These are phyloP conservation scores for Zasmidium cellare DNA, from an alignment of 2,329 filamentous ascomycete species.

Conservation along the genomic window DNA sequence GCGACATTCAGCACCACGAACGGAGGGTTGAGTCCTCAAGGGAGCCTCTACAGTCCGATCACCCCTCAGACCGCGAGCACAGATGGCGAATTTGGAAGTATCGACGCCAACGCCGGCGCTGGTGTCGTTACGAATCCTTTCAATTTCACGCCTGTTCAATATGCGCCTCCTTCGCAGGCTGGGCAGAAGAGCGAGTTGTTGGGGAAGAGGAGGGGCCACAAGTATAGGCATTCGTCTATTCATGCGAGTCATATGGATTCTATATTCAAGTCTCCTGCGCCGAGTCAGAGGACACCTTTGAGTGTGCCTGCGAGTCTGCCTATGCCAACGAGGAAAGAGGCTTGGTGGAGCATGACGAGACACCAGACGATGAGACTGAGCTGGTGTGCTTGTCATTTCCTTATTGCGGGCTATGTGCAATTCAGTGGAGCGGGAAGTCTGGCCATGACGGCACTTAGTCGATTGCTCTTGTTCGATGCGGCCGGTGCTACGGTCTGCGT, in stretches of 20 bases:
- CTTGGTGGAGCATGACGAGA: constrained; percentile 82
- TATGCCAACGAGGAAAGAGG: constrained; percentile 84
- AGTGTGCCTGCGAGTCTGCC: constrained; percentile 89
- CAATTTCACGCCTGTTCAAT: constrained; percentile 78
- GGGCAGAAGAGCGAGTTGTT: constrained; percentile 72
- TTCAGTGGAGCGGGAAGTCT: constrained; percentile 83
- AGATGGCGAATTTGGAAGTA: constrained; percentile 30
- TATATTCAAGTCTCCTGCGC: constrained; percentile 80
- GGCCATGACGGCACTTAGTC: constrained; percentile 87
- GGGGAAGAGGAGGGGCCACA: constrained; percentile 88
- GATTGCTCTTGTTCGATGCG: constrained; percentile 93
- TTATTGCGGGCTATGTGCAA: constrained; percentile 80
- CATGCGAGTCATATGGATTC: constrained; percentile 84
- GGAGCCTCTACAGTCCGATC: constrained; percentile 30
- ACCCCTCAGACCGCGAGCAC: constrained; percentile 35
- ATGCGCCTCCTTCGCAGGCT: constrained; percentile 27
- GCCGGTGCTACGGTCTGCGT: constrained; percentile 90
- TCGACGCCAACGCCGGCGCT: constrained; percentile 20
- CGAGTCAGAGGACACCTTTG: constrained; percentile 77
- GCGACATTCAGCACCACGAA: constrained; percentile 26
- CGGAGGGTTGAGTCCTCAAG: constrained; percentile 25
- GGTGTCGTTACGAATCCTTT: constrained; percentile 66
- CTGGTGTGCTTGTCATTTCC: constrained; percentile 88
- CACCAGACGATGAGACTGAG: constrained; percentile 80
- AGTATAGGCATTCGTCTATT: constrained; percentile 96